phyloP scores from a whole-genome alignment of 371 early-diverging fungal genomes.

The Syncephalastrum racemosum region DNA sequence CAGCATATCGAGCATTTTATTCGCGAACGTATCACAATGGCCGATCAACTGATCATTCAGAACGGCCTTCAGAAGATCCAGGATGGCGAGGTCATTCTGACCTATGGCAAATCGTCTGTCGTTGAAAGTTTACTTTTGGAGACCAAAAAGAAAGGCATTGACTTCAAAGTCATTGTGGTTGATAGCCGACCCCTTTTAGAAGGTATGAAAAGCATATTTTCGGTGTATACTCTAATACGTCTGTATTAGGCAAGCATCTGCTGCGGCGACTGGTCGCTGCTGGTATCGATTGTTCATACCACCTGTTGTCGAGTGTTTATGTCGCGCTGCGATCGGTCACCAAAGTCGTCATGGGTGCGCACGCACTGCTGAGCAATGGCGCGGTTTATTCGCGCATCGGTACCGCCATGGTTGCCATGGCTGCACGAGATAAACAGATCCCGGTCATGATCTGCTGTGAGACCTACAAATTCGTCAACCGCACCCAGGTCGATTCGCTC shows the following conservation, averaged over 20 bases:
- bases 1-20: slow-evolving; percentile 86
- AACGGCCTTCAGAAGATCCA: slow-evolving; percentile 86
- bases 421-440: slow-evolving; percentile 83
- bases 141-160: slow-evolving; percentile 74
- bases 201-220: slow-evolving; percentile 46
- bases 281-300: slow-evolving; percentile 80
- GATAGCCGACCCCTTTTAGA: slow-evolving; percentile 92
- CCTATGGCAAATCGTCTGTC: slow-evolving; percentile 85
- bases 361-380: slow-evolving; percentile 91
- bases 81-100: slow-evolving; percentile 93
- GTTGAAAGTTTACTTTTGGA: slow-evolving; percentile 77
- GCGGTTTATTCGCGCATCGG: slow-evolving; percentile 91
- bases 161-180: slow-evolving; percentile 91
- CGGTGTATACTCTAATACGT: background rate
- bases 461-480: slow-evolving; percentile 94
- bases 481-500: slow-evolving; percentile 92
- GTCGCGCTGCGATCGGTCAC: slow-evolving; percentile 84
- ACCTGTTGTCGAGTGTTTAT: slow-evolving; percentile 64
- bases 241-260: slow-evolving; percentile 62
- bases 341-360: slow-evolving; percentile 94
- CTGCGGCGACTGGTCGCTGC: slow-evolving; percentile 61
- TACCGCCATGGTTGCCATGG: slow-evolving; percentile 90
- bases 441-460: slow-evolving; percentile 97
- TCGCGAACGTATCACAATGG: slow-evolving; percentile 85
- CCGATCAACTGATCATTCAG: slow-evolving; percentile 79